phyloP scores from a whole-genome alignment of 345 rosid genomes.

The Pugionium cornutum region DNA sequence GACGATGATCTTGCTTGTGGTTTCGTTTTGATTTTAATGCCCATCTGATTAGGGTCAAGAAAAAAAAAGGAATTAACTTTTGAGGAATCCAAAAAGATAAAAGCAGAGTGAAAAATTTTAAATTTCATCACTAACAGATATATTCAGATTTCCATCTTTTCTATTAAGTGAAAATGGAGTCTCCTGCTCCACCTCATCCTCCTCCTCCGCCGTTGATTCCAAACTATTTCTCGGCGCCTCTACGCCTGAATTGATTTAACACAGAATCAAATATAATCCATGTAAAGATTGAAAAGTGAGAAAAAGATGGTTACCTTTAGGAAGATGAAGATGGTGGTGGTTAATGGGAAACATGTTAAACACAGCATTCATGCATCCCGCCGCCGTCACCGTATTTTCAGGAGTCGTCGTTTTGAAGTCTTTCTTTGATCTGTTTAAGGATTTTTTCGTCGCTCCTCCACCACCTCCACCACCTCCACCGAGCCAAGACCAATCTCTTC shows the following conservation, averaged over 20 bases:
- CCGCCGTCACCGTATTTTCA: slow-evolving; percentile 29
- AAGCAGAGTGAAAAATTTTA: slow-evolving; percentile 27
- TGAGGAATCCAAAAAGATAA: slow-evolving; percentile 37
- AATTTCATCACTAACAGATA: slow-evolving; percentile 50
- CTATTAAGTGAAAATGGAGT: slow-evolving; percentile 42
- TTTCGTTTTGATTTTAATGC: slow-evolving; percentile 71
- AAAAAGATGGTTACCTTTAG: slow-evolving; percentile 31
- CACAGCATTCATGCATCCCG: slow-evolving; percentile 81
- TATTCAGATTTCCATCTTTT: slow-evolving; percentile 47
- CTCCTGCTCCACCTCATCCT: slow-evolving; percentile 29
- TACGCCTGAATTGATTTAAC: slow-evolving; percentile 42
- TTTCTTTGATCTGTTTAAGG: slow-evolving; percentile 43
- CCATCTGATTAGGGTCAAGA: slow-evolving; percentile 52
- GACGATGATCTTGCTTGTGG: slow-evolving; percentile 38
- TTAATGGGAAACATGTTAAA: slow-evolving; percentile 58
- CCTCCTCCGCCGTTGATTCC: slow-evolving; percentile 49
- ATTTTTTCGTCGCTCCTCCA: slow-evolving; percentile 38
- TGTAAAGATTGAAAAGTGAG: not conserved
- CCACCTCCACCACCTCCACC: slow-evolving; percentile 29
- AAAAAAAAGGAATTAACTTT: slow-evolving; percentile 2
- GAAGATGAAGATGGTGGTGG: slow-evolving; percentile 49
- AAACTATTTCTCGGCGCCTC: slow-evolving; percentile 88
- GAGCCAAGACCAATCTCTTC: slow-evolving; percentile 67
- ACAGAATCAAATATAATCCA: too few relatives aligned
- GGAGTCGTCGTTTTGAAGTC: slow-evolving; percentile 14